Evolutionary conservation across 148 eudicot genomes (phyloP), one percentile per base, ranked within the genome.

Genomic region (Linanthus parryae): DNA sequence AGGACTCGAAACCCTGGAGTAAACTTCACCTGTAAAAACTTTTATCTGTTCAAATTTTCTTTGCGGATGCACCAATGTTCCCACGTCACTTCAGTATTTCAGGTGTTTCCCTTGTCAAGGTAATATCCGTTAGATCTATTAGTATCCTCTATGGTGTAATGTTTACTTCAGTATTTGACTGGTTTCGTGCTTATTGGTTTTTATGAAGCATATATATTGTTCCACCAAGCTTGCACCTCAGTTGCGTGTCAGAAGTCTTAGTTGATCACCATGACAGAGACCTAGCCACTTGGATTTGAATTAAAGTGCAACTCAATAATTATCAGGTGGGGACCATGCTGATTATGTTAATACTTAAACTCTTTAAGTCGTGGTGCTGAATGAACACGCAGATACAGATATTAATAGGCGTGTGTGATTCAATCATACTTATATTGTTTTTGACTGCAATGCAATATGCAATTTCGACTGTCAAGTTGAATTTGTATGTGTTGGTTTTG

Each of bases 221-320:
- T 45, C 54, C 16, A 48, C 44, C 67, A 54, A 36, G 65, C 39
- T 50, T 60, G 56, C 57, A 41, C 33, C 56, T 41, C 50, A 37
- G 46, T 50, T 60, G 56, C 57, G 30, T 43, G 48, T 41, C 50
- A 37, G 46, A 35, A 17, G 21, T 27, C 54, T 53, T 12, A 45
- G 55, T 38, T 46, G 60, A 36, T 25, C 40, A 46, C 44, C 60
- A 11, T 46, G 47, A 54, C 47, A 47, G 54, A 37, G 59, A 10
- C 54, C 42, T 54, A 34, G 54, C 67, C 33, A 53, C 35, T 63
- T 56, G 54, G 54, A 54, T 46, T 28, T 54, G 67, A 54, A 54
- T 46, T 55, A 54, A 27, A 46, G 39, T 20, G 55, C 37, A 54
- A 37, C 40, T 45, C 50, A 35, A 54, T 33, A 46, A 18, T 15